Base-by-base conservation (phyloP, 805 yeast genomes). In the Priceomyces melissophilus region DNA sequence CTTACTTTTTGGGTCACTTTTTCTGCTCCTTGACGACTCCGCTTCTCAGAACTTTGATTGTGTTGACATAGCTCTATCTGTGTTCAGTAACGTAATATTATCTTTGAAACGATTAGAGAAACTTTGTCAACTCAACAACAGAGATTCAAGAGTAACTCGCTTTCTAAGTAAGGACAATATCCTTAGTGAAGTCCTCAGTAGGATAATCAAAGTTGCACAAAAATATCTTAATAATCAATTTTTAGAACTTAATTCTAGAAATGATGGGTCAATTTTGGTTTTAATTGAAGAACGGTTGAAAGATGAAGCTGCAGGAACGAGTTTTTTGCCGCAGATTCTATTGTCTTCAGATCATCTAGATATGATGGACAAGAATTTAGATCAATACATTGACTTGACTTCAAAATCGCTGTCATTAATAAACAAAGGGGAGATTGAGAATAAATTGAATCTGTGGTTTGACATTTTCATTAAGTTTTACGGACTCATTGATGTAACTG, bases 361-460 rank as follows among this genome's bases (percentile, higher is more conserved):
- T 3, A 37, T 59, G 15, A 60, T 66, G 38, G 67, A 63, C 29
- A 41, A 42, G 9, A 58, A 65, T 39, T 46, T 65, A 35, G 57
- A 55, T 13, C 30, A 40, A 8, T 69, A 69, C 41, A 56, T 66
- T 25, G 44, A 47, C 10, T 32, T 38, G 10, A 32, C 54, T 0
- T 37, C 49, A 2, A 40, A 45, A n/a, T 43, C 41, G 8, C 43
- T 50, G 3, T 20, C 42, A 34, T 14, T 34, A 4, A 30, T 30
- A 5, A 12, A 41, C 8, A 10, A 30, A 4, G 32, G 39, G 7
- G 47, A 45, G 20, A 12, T 38, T 7, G 37, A 35, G 11, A 43
- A 37, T 25, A 10, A 11, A 13, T 39, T 55, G 16, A 39, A 45
- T 20, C 25, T 4, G 3, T 55, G 60, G 60, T 54, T 55, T 32